These are phyloP conservation scores for Yamadazyma paraphyllophila DNA, from an alignment of 805 yeast genomes.

Conservation along the genomic window DNA sequence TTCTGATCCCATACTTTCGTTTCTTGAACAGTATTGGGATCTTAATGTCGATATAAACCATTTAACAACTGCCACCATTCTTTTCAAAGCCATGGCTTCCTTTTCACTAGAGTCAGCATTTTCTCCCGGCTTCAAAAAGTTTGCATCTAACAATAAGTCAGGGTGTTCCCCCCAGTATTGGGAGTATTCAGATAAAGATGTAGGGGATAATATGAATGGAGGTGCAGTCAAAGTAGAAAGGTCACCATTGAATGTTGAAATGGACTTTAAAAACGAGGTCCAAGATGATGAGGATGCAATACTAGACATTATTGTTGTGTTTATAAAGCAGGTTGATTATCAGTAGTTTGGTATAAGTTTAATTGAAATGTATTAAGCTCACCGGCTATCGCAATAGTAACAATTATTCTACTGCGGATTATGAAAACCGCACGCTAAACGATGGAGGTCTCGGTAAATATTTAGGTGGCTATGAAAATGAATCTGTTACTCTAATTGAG, in stretches of 20 bases:
- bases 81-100: slow-evolving; percentile 50
- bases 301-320: slow-evolving; percentile 17
- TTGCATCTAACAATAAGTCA: slow-evolving; percentile 75
- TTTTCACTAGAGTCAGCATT: slow-evolving; percentile 31
- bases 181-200: slow-evolving; percentile 85
- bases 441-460: background rate
- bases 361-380: no score
- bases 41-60: slow-evolving; percentile 92
- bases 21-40: slow-evolving; percentile 91
- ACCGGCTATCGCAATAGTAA: background rate
- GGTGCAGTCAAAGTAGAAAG: slow-evolving; percentile 94
- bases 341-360: no score
- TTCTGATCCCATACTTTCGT: slow-evolving; percentile 89
- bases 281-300: slow-evolving; percentile 50
- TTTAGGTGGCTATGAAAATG: no score
- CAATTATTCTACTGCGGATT: background rate
- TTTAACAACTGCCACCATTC: slow-evolving; percentile 77
- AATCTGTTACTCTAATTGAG: no score
- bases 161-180: slow-evolving; percentile 96
- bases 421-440: background rate
- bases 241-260: slow-evolving; percentile 92
- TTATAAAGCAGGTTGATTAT: no score
- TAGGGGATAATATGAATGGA: slow-evolving; percentile 90
- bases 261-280: slow-evolving; percentile 87
- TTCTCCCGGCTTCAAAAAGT: slow-evolving; percentile 44